Conservation (phyloP, 129 eudicot species). For the Pseudognaphalium luteoalbum region DNA sequence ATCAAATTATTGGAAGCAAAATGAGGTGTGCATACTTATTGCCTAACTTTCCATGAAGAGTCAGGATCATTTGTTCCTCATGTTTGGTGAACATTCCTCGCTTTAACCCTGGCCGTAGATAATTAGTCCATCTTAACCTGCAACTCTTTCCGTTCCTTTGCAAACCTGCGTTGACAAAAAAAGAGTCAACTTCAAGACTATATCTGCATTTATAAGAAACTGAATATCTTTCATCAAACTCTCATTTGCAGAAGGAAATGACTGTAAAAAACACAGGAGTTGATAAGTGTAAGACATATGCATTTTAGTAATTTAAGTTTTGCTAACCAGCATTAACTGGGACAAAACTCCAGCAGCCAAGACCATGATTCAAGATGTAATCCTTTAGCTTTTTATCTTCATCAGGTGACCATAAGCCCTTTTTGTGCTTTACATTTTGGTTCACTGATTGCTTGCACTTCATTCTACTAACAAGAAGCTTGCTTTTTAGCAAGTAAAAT, state of each 20-base stretch:
- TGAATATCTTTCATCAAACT: too few species aligned
- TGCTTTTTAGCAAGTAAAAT: background rate
- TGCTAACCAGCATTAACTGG: constrained; percentile 68
- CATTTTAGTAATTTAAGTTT: background rate
- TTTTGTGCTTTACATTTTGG: constrained; percentile 54
- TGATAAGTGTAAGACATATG: background rate
- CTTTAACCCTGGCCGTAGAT: constrained; percentile 82
- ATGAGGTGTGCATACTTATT: constrained; percentile 58
- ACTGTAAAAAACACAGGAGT: too few species aligned
- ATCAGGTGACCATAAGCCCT: constrained; percentile 89
- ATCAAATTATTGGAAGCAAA: background rate
- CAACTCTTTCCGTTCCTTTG: constrained; percentile 89
- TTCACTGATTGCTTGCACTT: constrained; percentile 44
- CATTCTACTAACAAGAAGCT: constrained; percentile 31
- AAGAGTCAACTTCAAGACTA: constrained; percentile 20
- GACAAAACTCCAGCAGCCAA: constrained; percentile 81
- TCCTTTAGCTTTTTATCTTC: constrained; percentile 71
- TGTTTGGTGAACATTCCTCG: constrained; percentile 53
- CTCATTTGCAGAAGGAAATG: too few species aligned
- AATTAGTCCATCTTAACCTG: constrained; percentile 87
- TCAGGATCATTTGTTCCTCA: constrained; percentile 59
- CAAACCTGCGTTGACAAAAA: constrained; percentile 47
- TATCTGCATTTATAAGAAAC: constrained; percentile 4
- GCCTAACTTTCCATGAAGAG: constrained; percentile 67
- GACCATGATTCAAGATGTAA: constrained; percentile 67